Evolutionary conservation across 257 asterid species (phyloP), one percentile per base, ranked within the genome.

Genomic region (Thymus mandschuricus): DNA sequence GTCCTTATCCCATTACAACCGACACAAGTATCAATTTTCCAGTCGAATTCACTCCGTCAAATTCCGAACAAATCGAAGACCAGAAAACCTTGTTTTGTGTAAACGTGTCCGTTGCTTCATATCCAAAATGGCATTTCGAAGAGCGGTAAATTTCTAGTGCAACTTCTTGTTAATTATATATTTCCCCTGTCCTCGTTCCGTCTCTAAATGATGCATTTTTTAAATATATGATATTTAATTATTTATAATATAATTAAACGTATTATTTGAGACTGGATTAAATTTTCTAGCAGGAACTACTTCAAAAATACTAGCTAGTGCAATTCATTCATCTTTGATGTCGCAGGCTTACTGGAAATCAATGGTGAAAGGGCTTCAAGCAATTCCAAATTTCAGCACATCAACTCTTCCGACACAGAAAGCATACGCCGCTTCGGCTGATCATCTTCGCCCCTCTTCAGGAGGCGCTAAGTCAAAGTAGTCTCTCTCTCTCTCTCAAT

Each of bases 111-210:
- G 54, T 49, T 49, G 1, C 29, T 9, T 31, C 49, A 49, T 2
- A 46, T 29, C 21, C 12, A 40, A 45, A 72, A 80, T 83, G 85
- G 83, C 87, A 61, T 70, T 73, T 12, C 75, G 82, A 30, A 33
- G 61, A 5, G 71, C 81, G 35, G 84, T 76, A 46, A 9, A 1
- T 9, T n/a, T 49, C 21, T 3, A 7, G 13, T 48, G 21, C 52
- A 50, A 50, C 7, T 50, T 50, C 1, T 49, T 4, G 2, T 49
- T 49, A 12, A 21, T 21, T 21, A 21, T 21, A 21, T 21, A 21
- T 21, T 21, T 21, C 21, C 21, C 21, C 0, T 21, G 21, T 21
- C 21, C 21, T 21, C 21, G 21, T 21, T 21, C 21, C 21, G 21
- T 21, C 21, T 21, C 21, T 21, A 21, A 21, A 21, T 21, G 21